phyloP scores from a whole-genome alignment of 208 protist genomes.

The Leishmania mexicana region DNA sequence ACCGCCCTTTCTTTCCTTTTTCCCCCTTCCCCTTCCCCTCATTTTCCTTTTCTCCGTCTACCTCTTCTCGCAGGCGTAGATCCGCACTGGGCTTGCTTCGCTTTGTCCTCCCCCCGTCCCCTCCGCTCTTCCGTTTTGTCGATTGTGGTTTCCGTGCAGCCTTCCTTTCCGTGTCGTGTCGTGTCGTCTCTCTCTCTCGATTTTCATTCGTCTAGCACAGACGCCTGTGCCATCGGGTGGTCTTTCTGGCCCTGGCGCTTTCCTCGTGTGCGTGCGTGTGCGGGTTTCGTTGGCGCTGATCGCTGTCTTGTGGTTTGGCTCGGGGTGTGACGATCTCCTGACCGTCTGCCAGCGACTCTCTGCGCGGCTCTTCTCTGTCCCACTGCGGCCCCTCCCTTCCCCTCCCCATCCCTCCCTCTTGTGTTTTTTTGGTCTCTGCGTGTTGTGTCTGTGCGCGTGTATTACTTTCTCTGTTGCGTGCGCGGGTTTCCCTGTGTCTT shows the following conservation, averaged over 20 bases:
- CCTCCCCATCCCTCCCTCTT: not conserved
- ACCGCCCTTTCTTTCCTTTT: not conserved
- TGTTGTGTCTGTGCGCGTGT: not conserved
- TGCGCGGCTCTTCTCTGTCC: not conserved
- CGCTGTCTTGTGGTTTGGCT: not conserved
- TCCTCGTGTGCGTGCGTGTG: not conserved
- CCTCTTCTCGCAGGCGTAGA: not conserved
- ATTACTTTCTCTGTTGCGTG: no score
- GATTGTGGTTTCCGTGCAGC: no score
- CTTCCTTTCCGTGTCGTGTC: no score
- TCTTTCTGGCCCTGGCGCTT: not conserved
- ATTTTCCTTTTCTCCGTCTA: not conserved
- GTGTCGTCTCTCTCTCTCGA: not conserved
- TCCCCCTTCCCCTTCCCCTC: not conserved
- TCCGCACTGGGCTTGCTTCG: not conserved
- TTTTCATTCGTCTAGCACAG: not conserved
- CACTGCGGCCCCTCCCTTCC: not conserved
- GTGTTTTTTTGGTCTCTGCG: not conserved
- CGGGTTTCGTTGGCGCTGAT: not conserved
- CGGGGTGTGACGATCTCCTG: not conserved
- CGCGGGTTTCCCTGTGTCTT: not conserved
- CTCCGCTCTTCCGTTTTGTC: no score
- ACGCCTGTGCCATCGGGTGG: not conserved
- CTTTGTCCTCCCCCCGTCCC: not conserved
- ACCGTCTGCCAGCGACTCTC: not conserved